These are phyloP conservation scores for Termitomyces sp. DNA, from an alignment of 1,284 basidiomycete species.

Conservation along the genomic window DNA sequence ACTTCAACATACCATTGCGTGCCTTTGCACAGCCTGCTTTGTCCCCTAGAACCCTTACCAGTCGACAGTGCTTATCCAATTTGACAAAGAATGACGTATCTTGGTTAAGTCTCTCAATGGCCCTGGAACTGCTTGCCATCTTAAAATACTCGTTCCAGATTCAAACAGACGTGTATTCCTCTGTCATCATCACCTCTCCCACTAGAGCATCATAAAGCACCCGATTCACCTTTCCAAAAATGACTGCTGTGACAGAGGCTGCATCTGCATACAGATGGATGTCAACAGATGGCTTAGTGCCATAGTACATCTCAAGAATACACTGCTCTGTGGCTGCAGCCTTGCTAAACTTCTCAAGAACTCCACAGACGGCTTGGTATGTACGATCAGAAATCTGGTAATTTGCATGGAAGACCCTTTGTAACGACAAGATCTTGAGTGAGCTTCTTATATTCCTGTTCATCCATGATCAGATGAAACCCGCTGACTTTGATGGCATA, in stretches of 20 bases:
- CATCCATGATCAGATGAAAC: conserved; percentile 29
- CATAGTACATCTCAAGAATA: conserved; percentile 31
- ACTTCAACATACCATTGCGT: conserved; percentile 25
- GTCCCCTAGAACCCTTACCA: conserved; percentile 36
- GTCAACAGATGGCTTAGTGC: conserved; percentile 27
- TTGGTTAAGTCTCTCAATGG: conserved; percentile 32
- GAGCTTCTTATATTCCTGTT: conserved; percentile 27
- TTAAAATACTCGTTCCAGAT: conserved; percentile 47
- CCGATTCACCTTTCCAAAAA: conserved; percentile 32
- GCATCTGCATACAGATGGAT: conserved; percentile 37
- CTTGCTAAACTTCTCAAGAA: conserved; percentile 28
- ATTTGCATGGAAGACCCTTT: conserved; percentile 29
- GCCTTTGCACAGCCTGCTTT: conserved; percentile 26
- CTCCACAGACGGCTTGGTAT: conserved; percentile 25
- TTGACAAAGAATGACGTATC: conserved; percentile 32
- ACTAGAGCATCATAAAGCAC: conserved; percentile 32
- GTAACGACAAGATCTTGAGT: conserved; percentile 25
- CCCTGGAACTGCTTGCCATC: conserved; percentile 29
- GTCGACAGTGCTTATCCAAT: conserved; percentile 33
- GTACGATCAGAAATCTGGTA: conserved; percentile 21
- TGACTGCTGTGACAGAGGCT: conserved; percentile 22
- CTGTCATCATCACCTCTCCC: conserved; percentile 32
- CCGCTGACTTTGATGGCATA: conserved; percentile 34
- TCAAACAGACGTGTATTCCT: conserved; percentile 19
- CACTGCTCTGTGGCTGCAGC: conserved; percentile 19